These are phyloP conservation scores for Fusarium guadeloupense DNA, from an alignment of 2,329 filamentous ascomycete genomes.

Conservation along the genomic window DNA sequence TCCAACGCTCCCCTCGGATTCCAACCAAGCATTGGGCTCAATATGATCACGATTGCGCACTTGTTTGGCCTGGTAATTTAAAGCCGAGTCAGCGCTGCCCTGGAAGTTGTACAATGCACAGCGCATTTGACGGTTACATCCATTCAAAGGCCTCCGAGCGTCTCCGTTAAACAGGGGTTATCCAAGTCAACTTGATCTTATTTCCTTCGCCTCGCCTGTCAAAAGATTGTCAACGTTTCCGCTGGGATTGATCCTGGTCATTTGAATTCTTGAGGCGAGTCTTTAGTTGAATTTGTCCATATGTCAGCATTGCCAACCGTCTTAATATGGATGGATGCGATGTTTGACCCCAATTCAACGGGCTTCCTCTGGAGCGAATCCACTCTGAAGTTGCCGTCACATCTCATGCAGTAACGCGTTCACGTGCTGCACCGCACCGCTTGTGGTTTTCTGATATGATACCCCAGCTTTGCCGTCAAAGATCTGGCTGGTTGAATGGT, in stretches of 20 bases:
- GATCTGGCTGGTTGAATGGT: background rate
- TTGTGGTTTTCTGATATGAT: background rate
- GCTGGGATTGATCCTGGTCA: conserved; percentile 9
- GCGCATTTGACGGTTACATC: conserved; percentile 12
- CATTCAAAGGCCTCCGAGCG: conserved; percentile 31
- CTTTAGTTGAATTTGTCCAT: conserved; percentile 10
- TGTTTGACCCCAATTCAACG: background rate
- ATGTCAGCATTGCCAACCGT: background rate
- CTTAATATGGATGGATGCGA: too few species aligned
- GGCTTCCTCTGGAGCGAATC: conserved; percentile 7
- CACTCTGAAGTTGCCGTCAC: conserved; percentile 18
- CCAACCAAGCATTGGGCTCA: conserved; percentile 23
- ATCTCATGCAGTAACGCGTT: conserved; percentile 19
- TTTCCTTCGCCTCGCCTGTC: conserved; percentile 21
- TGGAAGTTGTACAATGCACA: conserved; percentile 31
- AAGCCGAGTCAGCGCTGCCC: conserved; percentile 29
- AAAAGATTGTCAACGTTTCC: conserved; percentile 8
- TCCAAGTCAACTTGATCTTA: conserved; percentile 24
- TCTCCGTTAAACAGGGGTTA: conserved; percentile 27
- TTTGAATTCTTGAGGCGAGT: background rate
- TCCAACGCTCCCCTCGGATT: conserved; percentile 20
- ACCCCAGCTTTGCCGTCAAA: background rate
- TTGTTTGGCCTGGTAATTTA: conserved; percentile 31
- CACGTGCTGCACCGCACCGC: conserved; percentile 4
- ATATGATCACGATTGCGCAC: conserved; percentile 28